Conservation (phyloP, 2,329 filamentous ascomycete genomes). For the Diaporthe longicolla region DNA sequence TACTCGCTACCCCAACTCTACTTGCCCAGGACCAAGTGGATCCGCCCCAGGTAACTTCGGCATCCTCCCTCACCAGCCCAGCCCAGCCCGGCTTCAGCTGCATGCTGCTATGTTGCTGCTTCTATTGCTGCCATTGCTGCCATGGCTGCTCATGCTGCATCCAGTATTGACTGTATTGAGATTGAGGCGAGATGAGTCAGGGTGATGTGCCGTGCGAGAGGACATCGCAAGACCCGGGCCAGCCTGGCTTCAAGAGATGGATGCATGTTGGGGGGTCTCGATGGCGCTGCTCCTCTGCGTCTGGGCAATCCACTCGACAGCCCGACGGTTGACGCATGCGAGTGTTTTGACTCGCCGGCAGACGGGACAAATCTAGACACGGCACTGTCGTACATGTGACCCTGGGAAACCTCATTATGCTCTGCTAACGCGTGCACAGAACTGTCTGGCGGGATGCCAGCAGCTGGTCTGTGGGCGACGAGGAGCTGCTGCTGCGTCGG, state of each 20-base stretch:
- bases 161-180: background rate
- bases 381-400: constrained; percentile 20
- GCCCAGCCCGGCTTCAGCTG: constrained; percentile 37
- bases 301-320: constrained; percentile 20
- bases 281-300: constrained; percentile 17
- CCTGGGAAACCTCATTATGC: constrained; percentile 11
- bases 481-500: constrained; percentile 3
- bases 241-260: background rate
- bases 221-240: background rate
- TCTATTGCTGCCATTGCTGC: constrained; percentile 25
- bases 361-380: constrained; percentile 14
- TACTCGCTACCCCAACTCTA: constrained; percentile 28
- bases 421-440: constrained; percentile 26
- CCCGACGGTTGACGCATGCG: constrained; percentile 14
- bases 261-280: background rate
- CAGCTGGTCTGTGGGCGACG: constrained; percentile 13
- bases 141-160: background rate
- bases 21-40: background rate
- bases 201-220: background rate
- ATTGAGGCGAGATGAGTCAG: background rate
- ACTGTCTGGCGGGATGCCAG: constrained; percentile 22
- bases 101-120: constrained; percentile 11
- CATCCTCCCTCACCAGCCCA: constrained; percentile 40
- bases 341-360: constrained; percentile 29
- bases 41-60: constrained; percentile 41